These are phyloP conservation scores for Platismatia glauca DNA, from an alignment of 495 filamentous ascomycete species.

Conservation along the genomic window DNA sequence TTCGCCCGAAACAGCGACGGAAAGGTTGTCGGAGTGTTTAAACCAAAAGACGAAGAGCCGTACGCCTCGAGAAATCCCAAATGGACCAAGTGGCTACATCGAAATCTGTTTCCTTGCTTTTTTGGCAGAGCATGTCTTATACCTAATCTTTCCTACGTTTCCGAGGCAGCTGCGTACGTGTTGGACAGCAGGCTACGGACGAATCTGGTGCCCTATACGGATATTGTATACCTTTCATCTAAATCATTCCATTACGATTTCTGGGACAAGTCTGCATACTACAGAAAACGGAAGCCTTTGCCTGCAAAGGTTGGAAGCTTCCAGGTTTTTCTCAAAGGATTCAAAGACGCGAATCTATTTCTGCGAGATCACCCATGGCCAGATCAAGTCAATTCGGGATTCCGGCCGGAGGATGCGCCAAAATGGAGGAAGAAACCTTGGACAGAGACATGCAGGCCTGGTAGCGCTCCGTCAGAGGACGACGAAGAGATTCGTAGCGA, in stretches of 20 bases:
- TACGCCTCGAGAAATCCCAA: slow-evolving; percentile 88
- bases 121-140: slow-evolving; percentile 95
- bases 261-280: slow-evolving; percentile 85
- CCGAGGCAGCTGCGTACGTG: slow-evolving; percentile 92
- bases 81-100: slow-evolving; percentile 93
- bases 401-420: slow-evolving; percentile 59
- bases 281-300: slow-evolving; percentile 77
- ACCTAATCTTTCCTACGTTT: slow-evolving; percentile 98
- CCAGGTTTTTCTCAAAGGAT: slow-evolving; percentile 94
- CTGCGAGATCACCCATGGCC: slow-evolving; percentile 94
- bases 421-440: slow-evolving; percentile 69
- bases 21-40: slow-evolving; percentile 95
- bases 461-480: slow-evolving; percentile 55
- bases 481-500: slow-evolving; percentile 56
- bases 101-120: slow-evolving; percentile 92
- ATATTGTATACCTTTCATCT: slow-evolving; percentile 86
- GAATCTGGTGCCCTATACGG: slow-evolving; percentile 90
- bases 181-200: slow-evolving; percentile 85
- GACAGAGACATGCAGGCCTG: slow-evolving; percentile 78
- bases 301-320: slow-evolving; percentile 92
- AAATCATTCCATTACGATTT: slow-evolving; percentile 98
- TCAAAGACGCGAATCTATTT: slow-evolving; percentile 93
- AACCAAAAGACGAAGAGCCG: slow-evolving; percentile 98
- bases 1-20: slow-evolving; percentile 88
- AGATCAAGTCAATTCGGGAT: slow-evolving; percentile 76